Conservation (phyloP, 805 yeast genomes). For the Lipomyces anomalus region DNA sequence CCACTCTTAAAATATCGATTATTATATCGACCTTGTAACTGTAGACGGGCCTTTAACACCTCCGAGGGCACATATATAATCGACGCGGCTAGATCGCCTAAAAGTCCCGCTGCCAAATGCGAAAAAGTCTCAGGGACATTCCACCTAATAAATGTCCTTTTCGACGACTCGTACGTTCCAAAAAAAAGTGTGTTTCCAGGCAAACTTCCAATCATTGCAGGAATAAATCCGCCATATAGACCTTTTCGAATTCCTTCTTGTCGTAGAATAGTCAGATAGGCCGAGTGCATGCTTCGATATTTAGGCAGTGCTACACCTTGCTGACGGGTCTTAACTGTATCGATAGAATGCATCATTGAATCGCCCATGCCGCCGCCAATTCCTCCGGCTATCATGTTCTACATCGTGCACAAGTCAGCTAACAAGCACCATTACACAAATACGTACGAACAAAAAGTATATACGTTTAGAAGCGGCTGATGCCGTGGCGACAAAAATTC, state of each 20-base stretch:
- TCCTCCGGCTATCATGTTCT: constrained; percentile 73
- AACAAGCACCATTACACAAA: too few species aligned
- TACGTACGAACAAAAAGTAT: too few species aligned
- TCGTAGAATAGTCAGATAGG: constrained; percentile 64
- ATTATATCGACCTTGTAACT: constrained; percentile 82
- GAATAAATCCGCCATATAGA: constrained; percentile 83
- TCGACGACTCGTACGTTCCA: constrained; percentile 79
- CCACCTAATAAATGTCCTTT: constrained; percentile 61
- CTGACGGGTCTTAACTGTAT: constrained; percentile 94
- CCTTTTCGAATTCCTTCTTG: constrained; percentile 87
- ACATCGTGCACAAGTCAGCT: constrained; percentile 39
- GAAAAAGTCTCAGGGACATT: constrained; percentile 70
- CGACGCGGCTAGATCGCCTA: constrained; percentile 91
- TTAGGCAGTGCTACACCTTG: constrained; percentile 80
- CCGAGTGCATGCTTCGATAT: constrained; percentile 69
- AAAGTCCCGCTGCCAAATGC: constrained; percentile 76
- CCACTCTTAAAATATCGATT: constrained; percentile 76
- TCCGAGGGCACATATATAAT: constrained; percentile 92
- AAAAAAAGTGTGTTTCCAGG: constrained; percentile 95
- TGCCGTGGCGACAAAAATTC: too few species aligned
- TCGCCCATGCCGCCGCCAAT: constrained; percentile 94
- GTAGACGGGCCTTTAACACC: constrained; percentile 87
- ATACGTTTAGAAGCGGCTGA: too few species aligned
- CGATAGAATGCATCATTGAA: constrained; percentile 88
- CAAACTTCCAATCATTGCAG: constrained; percentile 84